phyloP scores from a whole-genome alignment of 2,329 filamentous ascomycete genomes.

The Ophiocordyceps sinensis region DNA sequence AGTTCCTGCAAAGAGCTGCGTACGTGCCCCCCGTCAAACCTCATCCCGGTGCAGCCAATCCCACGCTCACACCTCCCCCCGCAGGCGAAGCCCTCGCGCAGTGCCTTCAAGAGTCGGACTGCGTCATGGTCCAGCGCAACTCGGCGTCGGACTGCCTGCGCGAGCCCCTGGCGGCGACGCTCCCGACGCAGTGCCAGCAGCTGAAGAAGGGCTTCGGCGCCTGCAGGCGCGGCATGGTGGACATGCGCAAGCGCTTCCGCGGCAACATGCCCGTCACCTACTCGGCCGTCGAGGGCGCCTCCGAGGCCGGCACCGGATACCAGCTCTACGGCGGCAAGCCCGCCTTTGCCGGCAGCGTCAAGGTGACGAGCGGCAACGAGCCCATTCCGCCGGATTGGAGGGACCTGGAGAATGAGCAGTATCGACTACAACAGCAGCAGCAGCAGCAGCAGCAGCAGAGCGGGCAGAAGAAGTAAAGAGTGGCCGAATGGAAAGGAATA shows the following conservation, averaged over 20 bases:
- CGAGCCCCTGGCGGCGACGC: slow-evolving; percentile 62
- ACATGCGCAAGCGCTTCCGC: slow-evolving; percentile 97
- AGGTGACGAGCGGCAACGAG: slow-evolving; percentile 54
- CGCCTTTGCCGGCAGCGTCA: slow-evolving; percentile 50
- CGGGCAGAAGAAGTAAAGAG: not conserved
- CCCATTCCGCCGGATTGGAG: slow-evolving; percentile 46
- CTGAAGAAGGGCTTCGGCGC: slow-evolving; percentile 86
- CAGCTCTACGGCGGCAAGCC: slow-evolving; percentile 70
- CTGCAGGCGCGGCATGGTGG: slow-evolving; percentile 90
- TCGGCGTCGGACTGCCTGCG: slow-evolving; percentile 78
- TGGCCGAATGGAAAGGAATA: no score
- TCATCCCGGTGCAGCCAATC: no score
- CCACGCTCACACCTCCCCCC: not conserved
- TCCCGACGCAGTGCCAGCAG: slow-evolving; percentile 82
- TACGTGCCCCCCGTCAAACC: slow-evolving; percentile 35
- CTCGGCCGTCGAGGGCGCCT: slow-evolving; percentile 33
- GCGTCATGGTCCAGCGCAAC: slow-evolving; percentile 85
- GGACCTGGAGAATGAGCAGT: slow-evolving; percentile 50
- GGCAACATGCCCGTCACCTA: slow-evolving; percentile 78
- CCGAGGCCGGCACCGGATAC: slow-evolving; percentile 44
- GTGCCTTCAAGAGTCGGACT: slow-evolving; percentile 94
- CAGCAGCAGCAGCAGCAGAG: slow-evolving; percentile 8
- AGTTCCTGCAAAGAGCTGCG: slow-evolving; percentile 94
- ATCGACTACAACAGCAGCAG: slow-evolving; percentile 20
- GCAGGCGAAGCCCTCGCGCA: slow-evolving; percentile 61